Evolutionary conservation across 495 filamentous ascomycete genomes (phyloP).

Genomic region (Xylaria longipes): DNA sequence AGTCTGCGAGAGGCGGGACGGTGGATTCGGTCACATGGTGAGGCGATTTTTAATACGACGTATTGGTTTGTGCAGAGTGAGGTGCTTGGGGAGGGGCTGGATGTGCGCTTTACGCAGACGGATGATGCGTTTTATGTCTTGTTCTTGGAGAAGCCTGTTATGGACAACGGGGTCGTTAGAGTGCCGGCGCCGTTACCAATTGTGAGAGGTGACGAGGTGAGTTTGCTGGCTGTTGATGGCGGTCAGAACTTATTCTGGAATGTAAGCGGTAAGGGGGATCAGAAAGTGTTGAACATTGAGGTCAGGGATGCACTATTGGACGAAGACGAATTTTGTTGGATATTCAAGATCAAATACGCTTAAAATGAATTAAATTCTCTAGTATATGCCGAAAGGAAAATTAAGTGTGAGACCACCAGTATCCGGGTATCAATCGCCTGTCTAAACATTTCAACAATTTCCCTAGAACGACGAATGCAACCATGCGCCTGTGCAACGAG

Average conservation of each 20-base stretch:
- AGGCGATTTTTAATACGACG: conserved; percentile 62
- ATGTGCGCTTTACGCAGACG: conserved; percentile 59
- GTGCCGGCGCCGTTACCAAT: conserved; percentile 54
- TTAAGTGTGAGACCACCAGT: neutral
- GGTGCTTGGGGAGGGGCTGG: conserved; percentile 37
- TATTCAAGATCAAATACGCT: conserved; percentile 56
- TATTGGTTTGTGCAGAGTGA: conserved; percentile 63
- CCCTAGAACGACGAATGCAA: neutral
- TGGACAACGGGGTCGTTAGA: conserved; percentile 36
- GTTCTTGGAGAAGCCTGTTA: conserved; percentile 48
- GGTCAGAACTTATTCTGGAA: conserved; percentile 42
- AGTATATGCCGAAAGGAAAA: neutral
- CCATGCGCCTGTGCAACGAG: neutral
- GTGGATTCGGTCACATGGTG: conserved; percentile 59
- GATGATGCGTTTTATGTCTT: conserved; percentile 61
- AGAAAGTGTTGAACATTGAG: conserved; percentile 35
- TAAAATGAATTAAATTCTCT: conserved; percentile 13
- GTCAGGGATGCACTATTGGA: conserved; percentile 40
- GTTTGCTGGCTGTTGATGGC: conserved; percentile 52
- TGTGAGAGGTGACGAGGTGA: conserved; percentile 51
- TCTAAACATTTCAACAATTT: neutral
- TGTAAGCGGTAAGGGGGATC: conserved; percentile 37
- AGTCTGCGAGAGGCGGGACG: conserved; percentile 54
- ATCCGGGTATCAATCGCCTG: conserved; percentile 6
- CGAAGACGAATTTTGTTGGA: conserved; percentile 56